These are phyloP conservation scores for Aspergillus asperescens DNA, from an alignment of 495 filamentous ascomycete species.

Conservation along the genomic window DNA sequence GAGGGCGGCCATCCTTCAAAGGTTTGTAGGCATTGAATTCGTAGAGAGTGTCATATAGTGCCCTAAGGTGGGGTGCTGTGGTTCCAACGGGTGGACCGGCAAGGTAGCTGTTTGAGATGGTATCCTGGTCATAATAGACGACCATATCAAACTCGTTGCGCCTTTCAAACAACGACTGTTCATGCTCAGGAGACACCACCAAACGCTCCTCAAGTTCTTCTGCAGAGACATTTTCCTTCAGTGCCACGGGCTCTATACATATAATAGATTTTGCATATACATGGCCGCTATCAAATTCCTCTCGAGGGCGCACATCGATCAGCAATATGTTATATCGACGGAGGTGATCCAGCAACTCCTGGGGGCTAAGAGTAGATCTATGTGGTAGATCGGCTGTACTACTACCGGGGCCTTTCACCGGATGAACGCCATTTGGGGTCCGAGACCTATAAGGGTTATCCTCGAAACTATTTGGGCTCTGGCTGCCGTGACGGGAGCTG, in stretches of 20 bases:
- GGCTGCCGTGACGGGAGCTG: slow-evolving; percentile 35
- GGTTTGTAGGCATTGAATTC: slow-evolving; percentile 78
- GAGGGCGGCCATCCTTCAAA: slow-evolving; percentile 54
- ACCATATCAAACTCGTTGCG: slow-evolving; percentile 79
- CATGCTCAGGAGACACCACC: slow-evolving; percentile 68
- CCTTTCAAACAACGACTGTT: slow-evolving; percentile 67
- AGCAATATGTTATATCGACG: slow-evolving; percentile 61
- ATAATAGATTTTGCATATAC: slow-evolving; percentile 76
- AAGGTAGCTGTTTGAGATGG: slow-evolving; percentile 49
- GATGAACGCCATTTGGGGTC: slow-evolving; percentile 40
- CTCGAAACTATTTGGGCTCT: slow-evolving; percentile 30
- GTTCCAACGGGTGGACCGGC: slow-evolving; percentile 43
- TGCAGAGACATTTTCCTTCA: slow-evolving; percentile 74
- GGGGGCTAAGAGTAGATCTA: slow-evolving; percentile 58
- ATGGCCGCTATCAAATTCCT: slow-evolving; percentile 81
- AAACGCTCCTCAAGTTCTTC: slow-evolving; percentile 78
- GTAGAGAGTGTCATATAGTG: slow-evolving; percentile 70
- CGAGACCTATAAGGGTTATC: slow-evolving; percentile 42
- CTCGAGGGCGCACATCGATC: slow-evolving; percentile 79
- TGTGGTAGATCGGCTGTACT: slow-evolving; percentile 51
- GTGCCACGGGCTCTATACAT: slow-evolving; percentile 81
- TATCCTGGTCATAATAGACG: slow-evolving; percentile 81
- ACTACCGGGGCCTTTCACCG: slow-evolving; percentile 28
- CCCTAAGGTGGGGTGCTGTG: slow-evolving; percentile 56
- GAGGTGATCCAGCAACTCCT: slow-evolving; percentile 62